These are phyloP conservation scores for Geotrichum europaeum DNA, from an alignment of 1,139 yeast genomes.

Conservation along the genomic window DNA sequence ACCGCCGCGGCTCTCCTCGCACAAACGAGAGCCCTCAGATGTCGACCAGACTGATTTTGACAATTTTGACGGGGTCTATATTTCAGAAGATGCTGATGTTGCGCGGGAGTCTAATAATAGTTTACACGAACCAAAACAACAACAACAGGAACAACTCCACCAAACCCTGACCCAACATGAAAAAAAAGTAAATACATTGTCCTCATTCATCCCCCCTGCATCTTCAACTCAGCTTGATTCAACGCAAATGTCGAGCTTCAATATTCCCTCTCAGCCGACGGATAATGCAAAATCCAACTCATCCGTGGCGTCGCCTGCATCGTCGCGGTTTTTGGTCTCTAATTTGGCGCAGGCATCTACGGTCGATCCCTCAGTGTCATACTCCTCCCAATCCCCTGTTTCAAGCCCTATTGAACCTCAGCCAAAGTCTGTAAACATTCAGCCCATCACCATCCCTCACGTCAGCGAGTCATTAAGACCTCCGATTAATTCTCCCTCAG, in stretches of 20 bases:
- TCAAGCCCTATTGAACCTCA: slow-evolving; percentile 9
- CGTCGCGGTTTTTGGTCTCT: background rate
- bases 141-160: background rate
- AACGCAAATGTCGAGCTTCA: background rate
- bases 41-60: slow-evolving; percentile 3
- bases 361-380: background rate
- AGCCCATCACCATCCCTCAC: background rate
- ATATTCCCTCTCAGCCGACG: background rate
- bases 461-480: background rate
- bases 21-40: slow-evolving; percentile 4
- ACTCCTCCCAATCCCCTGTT: slow-evolving; percentile 1
- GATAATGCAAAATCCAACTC: background rate
- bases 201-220: background rate
- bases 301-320: slow-evolving; percentile 1
- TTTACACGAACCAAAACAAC: background rate
- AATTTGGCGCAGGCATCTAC: background rate
- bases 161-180: slow-evolving; percentile 2
- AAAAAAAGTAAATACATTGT: background rate
- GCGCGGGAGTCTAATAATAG: background rate
- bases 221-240: background rate
- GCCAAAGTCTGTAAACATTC: background rate
- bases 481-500: slow-evolving; percentile 8
- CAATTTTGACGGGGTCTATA: slow-evolving; percentile 12
- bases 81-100: background rate
- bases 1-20: slow-evolving; percentile 8